These are phyloP conservation scores for Hamiltosporidium tvaerminnensis DNA, from an alignment of 371 early-diverging fungal species.

Conservation along the genomic window DNA sequence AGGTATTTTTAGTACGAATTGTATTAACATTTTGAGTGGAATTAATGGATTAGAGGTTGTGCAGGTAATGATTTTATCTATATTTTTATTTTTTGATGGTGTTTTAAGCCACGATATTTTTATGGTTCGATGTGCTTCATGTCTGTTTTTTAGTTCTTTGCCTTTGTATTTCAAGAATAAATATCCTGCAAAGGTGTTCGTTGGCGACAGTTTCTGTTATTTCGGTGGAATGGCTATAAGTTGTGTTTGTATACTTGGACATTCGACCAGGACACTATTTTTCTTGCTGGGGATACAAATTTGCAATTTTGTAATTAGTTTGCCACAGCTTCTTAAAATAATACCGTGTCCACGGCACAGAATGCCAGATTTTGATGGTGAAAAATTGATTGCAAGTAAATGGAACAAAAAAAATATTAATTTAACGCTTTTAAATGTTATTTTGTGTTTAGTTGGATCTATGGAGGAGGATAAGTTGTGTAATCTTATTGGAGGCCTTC, in stretches of 20 bases:
- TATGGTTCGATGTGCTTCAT: not conserved
- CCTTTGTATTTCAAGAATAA: slow-evolving; percentile 37
- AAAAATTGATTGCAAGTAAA: not conserved
- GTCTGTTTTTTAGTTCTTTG: slow-evolving; percentile 10
- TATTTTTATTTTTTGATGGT: slow-evolving; percentile 66
- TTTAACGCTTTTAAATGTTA: slow-evolving; percentile 70
- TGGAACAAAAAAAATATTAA: slow-evolving; percentile 54
- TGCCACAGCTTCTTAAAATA: slow-evolving; percentile 76
- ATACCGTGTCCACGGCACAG: slow-evolving; percentile 88
- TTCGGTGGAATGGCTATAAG: slow-evolving; percentile 93
- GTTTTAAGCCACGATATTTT: slow-evolving; percentile 3
- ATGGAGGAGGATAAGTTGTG: slow-evolving; percentile 60
- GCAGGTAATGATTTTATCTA: slow-evolving; percentile 69
- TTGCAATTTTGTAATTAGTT: slow-evolving; percentile 77
- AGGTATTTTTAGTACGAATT: slow-evolving; percentile 73
- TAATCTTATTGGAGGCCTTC: slow-evolving; percentile 56
- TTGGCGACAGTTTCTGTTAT: slow-evolving; percentile 88
- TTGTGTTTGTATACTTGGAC: slow-evolving; percentile 73
- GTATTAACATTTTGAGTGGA: slow-evolving; percentile 89
- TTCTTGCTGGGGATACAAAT: slow-evolving; percentile 79
- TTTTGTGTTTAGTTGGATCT: slow-evolving; percentile 62
- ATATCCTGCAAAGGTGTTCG: slow-evolving; percentile 74
- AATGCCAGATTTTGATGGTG: slow-evolving; percentile 58
- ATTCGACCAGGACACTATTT: slow-evolving; percentile 72
- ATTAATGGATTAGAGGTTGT: slow-evolving; percentile 88